Conservation (phyloP, 1,284 basidiomycete species). For the Pisolithus thermaeus region DNA sequence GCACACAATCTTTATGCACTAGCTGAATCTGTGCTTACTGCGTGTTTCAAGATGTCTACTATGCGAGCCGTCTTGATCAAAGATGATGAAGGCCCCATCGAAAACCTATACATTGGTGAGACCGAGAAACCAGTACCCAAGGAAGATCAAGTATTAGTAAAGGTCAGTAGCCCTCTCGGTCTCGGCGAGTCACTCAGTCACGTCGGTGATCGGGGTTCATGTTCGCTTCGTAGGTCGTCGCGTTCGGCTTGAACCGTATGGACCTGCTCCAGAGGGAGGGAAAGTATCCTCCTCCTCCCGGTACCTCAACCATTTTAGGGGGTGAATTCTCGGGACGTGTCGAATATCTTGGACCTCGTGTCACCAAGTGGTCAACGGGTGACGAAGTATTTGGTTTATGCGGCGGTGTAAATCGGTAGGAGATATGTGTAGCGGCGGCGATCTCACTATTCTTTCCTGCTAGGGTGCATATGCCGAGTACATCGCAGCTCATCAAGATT, state of each 20-base stretch:
- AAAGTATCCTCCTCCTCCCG: slow-evolving; percentile 73
- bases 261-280: slow-evolving; percentile 79
- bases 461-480: slow-evolving; percentile 94
- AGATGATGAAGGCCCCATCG: slow-evolving; percentile 70
- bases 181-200: background rate
- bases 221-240: slow-evolving; percentile 47
- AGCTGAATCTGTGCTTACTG: too few species aligned
- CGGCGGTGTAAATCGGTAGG: slow-evolving; percentile 44
- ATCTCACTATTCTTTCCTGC: slow-evolving; percentile 5
- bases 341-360: slow-evolving; percentile 50
- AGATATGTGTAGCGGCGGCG: background rate
- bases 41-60: background rate
- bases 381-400: slow-evolving; percentile 87
- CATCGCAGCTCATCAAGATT: slow-evolving; percentile 61
- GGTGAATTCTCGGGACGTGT: slow-evolving; percentile 88
- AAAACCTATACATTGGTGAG: slow-evolving; percentile 78
- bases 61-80: slow-evolving; percentile 88
- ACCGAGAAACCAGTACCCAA: slow-evolving; percentile 53
- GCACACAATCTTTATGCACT: too few species aligned
- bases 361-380: slow-evolving; percentile 59
- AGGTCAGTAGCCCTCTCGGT: slow-evolving; percentile 40
- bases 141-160: slow-evolving; percentile 68
- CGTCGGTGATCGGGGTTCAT: background rate
- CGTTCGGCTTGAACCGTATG: slow-evolving; percentile 88
- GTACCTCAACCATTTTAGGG: slow-evolving; percentile 75